phyloP scores from a whole-genome alignment of 345 rosid species.

The Hevea brasiliensis region DNA sequence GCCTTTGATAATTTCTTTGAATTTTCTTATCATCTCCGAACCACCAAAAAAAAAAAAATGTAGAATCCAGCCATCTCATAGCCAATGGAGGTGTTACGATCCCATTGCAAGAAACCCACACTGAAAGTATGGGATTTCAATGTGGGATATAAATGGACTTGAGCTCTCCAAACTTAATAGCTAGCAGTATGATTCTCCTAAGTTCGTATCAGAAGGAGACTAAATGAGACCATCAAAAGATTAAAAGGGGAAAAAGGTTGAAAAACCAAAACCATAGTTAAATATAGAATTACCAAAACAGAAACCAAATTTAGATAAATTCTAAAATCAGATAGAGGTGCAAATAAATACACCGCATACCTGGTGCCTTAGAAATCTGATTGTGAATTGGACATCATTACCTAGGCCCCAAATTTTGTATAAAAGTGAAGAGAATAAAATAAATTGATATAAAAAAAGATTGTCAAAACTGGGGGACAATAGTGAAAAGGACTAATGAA shows the following conservation, averaged over 20 bases:
- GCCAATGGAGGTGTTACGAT: too few species aligned
- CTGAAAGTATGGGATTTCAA: too few species aligned
- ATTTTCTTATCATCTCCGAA: constrained; percentile 20
- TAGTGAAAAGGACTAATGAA: background rate
- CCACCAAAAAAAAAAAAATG: background rate
- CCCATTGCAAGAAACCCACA: too few species aligned
- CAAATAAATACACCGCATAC: background rate
- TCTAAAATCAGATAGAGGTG: background rate
- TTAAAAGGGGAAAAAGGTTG: background rate
- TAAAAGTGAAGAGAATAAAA: background rate
- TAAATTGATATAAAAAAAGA: background rate
- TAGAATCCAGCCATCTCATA: background rate
- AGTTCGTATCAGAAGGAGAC: too few species aligned
- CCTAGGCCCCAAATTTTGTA: background rate
- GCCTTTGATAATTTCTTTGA: constrained; percentile 11
- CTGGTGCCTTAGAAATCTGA: background rate
- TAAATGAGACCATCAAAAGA: background rate
- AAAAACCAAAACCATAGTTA: background rate
- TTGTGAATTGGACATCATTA: background rate
- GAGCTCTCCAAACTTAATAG: too few species aligned
- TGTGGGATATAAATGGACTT: too few species aligned
- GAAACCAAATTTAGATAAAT: background rate
- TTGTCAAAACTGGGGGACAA: background rate
- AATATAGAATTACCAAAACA: background rate
- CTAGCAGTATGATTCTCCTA: too few species aligned